Evolutionary conservation across 306 rosid genomes (phyloP).

Genomic region (Glycyrrhiza uralensis): DNA sequence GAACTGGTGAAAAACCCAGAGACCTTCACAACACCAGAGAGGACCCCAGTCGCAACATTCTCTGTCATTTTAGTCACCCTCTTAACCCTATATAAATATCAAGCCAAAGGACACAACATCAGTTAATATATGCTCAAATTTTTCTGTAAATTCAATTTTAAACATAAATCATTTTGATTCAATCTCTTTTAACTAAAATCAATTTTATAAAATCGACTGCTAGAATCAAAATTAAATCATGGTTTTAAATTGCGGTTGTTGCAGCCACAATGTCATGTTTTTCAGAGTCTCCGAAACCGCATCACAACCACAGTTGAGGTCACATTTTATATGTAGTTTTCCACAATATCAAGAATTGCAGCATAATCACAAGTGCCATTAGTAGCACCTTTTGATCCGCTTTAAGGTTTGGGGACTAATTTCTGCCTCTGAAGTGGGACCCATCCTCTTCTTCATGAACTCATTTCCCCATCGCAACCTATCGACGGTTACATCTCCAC

Average conservation of each 20-base stretch:
- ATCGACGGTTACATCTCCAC: conserved; percentile 94
- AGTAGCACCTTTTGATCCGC: conserved; percentile 73
- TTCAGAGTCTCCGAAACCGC: too few species aligned
- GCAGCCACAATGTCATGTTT: too few species aligned
- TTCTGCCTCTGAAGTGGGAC: conserved; percentile 36
- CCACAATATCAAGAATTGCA: too few species aligned
- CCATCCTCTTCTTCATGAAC: conserved; percentile 64
- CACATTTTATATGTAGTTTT: too few species aligned
- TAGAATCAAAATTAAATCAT: not conserved
- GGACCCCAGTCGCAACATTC: conserved; percentile 83
- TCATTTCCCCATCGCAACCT: conserved; percentile 83
- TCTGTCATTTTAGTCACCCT: conserved; percentile 76
- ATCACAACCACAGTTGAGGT: too few species aligned
- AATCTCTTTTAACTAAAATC: not conserved
- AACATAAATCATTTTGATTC: not conserved
- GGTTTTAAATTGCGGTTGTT: too few species aligned
- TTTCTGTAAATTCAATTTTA: not conserved
- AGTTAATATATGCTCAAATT: not conserved
- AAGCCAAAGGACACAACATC: conserved; percentile 17
- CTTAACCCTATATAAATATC: conserved; percentile 66
- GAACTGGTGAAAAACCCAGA: conserved; percentile 74
- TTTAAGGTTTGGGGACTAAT: conserved; percentile 65
- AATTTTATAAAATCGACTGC: not conserved
- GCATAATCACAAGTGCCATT: too few species aligned
- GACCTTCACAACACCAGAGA: conserved; percentile 79